These are phyloP conservation scores for Pezicula carpinea DNA, from an alignment of 2,329 filamentous ascomycete species.

Conservation along the genomic window DNA sequence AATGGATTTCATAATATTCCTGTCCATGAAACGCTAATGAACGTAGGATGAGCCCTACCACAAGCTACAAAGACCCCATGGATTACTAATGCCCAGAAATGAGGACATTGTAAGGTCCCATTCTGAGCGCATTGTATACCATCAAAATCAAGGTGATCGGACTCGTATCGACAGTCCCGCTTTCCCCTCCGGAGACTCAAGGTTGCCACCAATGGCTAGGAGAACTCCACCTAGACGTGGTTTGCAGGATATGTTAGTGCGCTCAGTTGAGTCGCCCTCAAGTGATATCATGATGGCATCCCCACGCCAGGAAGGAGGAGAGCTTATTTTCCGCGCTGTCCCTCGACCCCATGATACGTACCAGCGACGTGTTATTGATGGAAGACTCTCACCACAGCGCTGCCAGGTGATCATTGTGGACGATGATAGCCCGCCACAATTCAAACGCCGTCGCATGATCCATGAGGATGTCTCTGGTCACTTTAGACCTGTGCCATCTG, in stretches of 20 bases:
- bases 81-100: conserved; percentile 12
- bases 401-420: conserved; percentile 26
- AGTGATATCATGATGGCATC: conserved; percentile 16
- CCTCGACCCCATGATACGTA: conserved; percentile 13
- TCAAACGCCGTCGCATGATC: conserved; percentile 25
- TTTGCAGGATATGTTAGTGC: conserved; percentile 28
- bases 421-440: conserved; percentile 24
- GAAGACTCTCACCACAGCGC: conserved; percentile 16
- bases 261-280: conserved; percentile 27
- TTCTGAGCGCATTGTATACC: conserved; percentile 17
- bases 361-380: conserved; percentile 15
- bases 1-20: no score
- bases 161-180: conserved; percentile 12
- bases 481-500: conserved; percentile 20
- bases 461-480: conserved; percentile 22
- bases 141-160: conserved; percentile 12
- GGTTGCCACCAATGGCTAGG: conserved; percentile 25
- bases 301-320: conserved; percentile 16
- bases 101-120: conserved; percentile 23
- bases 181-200: conserved; percentile 14
- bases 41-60: conserved; percentile 14
- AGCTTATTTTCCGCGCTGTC: conserved; percentile 10
- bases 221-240: conserved; percentile 19
- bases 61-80: conserved; percentile 12
- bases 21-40: conserved; percentile 13